These are phyloP conservation scores for Venturia asperata DNA, from an alignment of 2,329 filamentous ascomycete species.

Conservation along the genomic window DNA sequence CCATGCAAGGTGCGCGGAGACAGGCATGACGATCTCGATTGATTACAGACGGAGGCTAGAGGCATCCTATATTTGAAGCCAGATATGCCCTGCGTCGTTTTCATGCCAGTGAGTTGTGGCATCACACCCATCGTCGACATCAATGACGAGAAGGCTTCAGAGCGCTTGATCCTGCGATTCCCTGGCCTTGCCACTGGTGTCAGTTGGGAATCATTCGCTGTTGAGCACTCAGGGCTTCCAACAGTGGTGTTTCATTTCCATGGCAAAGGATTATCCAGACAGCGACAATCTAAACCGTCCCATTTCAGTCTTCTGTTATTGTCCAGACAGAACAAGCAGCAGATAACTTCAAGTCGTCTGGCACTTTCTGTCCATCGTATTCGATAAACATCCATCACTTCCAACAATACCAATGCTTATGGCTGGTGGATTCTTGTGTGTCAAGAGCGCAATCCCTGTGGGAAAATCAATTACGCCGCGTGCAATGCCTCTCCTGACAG, in stretches of 20 bases:
- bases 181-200: not conserved
- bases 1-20: not conserved
- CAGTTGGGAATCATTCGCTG: not conserved
- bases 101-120: not conserved
- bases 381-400: not conserved
- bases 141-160: not conserved
- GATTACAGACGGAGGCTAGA: not conserved
- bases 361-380: not conserved
- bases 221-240: conserved; percentile 13
- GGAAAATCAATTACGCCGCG: not conserved
- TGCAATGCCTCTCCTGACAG: not conserved
- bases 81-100: not conserved
- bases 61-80: too few species aligned
- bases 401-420: not conserved
- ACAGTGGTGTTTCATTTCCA: not conserved
- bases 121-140: not conserved
- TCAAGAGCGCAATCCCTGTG: not conserved
- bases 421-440: not conserved
- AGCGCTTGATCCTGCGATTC: not conserved
- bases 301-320: not conserved
- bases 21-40: not conserved
- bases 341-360: not conserved
- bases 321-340: not conserved
- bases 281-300: not conserved
- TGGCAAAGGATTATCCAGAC: not conserved